Conservation (phyloP, 2,329 filamentous ascomycete genomes). For the Talaromyces sp. region DNA sequence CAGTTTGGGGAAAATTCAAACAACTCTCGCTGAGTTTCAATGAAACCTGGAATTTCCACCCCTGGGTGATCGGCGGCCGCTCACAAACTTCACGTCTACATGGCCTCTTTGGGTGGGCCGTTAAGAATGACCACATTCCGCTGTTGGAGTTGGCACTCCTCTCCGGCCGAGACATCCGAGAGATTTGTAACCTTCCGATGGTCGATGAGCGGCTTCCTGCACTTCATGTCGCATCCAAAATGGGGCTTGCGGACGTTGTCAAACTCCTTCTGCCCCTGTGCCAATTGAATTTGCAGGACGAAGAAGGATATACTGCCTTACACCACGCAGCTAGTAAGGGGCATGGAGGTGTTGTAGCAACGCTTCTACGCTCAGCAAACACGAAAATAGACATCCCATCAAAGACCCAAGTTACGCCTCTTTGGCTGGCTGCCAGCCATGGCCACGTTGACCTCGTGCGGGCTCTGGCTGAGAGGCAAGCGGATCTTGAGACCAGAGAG, state of each 20-base stretch:
- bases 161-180: neutral
- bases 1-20: conserved; percentile 23
- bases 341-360: neutral
- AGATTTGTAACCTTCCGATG: conserved; percentile 24
- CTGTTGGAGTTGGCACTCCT: conserved; percentile 20
- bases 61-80: conserved; percentile 24
- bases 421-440: conserved; percentile 16
- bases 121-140: conserved; percentile 24
- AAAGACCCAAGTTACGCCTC: conserved; percentile 12
- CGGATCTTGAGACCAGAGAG: conserved; percentile 11
- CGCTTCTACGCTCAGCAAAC: neutral
- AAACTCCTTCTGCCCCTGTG: conserved; percentile 2
- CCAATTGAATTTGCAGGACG: conserved; percentile 9
- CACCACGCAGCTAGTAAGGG: conserved; percentile 16
- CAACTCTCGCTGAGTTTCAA: conserved; percentile 23
- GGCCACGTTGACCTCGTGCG: conserved; percentile 10
- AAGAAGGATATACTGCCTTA: conserved; percentile 16
- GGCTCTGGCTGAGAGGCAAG: neutral
- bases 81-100: conserved; percentile 23
- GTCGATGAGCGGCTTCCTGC: conserved; percentile 24
- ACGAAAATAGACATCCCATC: neutral
- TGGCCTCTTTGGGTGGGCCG: conserved; percentile 27
- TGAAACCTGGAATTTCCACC: conserved; percentile 28
- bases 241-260: conserved; percentile 14
- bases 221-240: conserved; percentile 24